Evolutionary conservation across 352 stramenopile genomes (phyloP), one percentile per base, ranked within the genome.

Genomic region (Phytopythium chamaehyphon): DNA sequence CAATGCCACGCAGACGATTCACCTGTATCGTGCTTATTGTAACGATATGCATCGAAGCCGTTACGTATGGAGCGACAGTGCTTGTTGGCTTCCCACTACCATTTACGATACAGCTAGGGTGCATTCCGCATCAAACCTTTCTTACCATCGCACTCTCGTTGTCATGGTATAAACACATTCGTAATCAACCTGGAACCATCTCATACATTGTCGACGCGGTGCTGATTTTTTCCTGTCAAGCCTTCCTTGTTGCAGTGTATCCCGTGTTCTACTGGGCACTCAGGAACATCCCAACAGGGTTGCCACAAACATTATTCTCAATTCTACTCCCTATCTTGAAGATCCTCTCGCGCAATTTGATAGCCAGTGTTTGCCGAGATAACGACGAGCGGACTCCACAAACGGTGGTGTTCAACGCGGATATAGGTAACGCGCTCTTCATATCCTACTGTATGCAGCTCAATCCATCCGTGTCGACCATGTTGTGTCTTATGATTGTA

Each of bases 361-460:
- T 65, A 18, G 33, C 43, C 0, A 62, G 51, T 8, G 51, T 56
- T 4, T 54, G 61, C 22, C 51, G 57, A 22, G 12, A 59, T 3
- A 54, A 47, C n/a, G 56, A 69, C 38, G 56, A 69, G 26, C 44
- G 22, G 4, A 55, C 56, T 39, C 56, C 61, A 0, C 51, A 61
- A 38, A 47, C 60, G 3, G 44, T 64, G 10, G 47, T 59, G 14
- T 64, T 62, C 43, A 69, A 69, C 23, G 47, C 43, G n/a, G 61
- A 69, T 15, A 37, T 64, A 1, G 64, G 61, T 35, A 69, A 65
- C 24, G 47, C 57, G 16, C 31, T 65, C 14, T 69, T 69, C 21
- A 39, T 64, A 8, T 64, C 56, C 3, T 69, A 62, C 51, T 59
- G 61, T 12, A 65, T 69, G 51, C 61, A 69, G 15, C 62, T 59